These are phyloP conservation scores for Eimeria mitis DNA, from an alignment of 169 alveolate genomes.

Conservation along the genomic window DNA sequence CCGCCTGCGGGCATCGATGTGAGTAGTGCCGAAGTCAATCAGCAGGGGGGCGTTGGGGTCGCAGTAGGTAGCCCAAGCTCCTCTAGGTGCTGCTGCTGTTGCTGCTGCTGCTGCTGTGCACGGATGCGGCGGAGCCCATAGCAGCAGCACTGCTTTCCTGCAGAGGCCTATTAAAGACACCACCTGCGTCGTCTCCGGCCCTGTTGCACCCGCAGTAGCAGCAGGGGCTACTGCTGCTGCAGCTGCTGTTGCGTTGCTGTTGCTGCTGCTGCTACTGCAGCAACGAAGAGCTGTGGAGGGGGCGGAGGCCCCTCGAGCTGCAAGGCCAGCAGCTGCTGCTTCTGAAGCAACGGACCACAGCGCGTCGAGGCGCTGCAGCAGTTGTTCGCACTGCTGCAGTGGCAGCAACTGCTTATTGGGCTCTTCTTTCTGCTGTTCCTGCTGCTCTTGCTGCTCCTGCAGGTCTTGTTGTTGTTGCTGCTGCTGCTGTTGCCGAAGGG, in stretches of 20 bases:
- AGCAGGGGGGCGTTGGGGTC: slow-evolving; percentile 17
- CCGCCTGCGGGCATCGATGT: slow-evolving; percentile 8
- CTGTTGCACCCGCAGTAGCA: not conserved
- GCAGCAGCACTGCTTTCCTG: slow-evolving; percentile 39
- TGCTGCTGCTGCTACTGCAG: no score
- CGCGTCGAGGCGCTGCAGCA: not conserved
- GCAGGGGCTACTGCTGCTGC: not conserved
- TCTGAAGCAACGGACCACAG: slow-evolving; percentile 20
- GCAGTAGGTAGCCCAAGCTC: slow-evolving; percentile 15
- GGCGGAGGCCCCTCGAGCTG: not conserved
- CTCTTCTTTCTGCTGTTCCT: slow-evolving; percentile 6
- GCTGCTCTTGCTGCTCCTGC: not conserved
- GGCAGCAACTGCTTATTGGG: not conserved
- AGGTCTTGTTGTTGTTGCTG: not conserved
- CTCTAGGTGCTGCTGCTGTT: not conserved
- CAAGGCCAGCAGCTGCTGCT: slow-evolving; percentile 34
- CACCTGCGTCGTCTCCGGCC: not conserved
- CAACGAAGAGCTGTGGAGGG: not conserved
- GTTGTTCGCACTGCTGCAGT: slow-evolving; percentile 27
- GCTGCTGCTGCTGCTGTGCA: not conserved
- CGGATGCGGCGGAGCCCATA: slow-evolving; percentile 4
- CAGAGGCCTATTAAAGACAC: slow-evolving; percentile 16
- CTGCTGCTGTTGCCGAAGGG: slow-evolving; percentile 43
- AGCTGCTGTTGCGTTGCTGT: not conserved
- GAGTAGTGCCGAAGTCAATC: slow-evolving; percentile 25